Conservation (phyloP, 345 rosid genomes). For the Erodium maritimum region DNA sequence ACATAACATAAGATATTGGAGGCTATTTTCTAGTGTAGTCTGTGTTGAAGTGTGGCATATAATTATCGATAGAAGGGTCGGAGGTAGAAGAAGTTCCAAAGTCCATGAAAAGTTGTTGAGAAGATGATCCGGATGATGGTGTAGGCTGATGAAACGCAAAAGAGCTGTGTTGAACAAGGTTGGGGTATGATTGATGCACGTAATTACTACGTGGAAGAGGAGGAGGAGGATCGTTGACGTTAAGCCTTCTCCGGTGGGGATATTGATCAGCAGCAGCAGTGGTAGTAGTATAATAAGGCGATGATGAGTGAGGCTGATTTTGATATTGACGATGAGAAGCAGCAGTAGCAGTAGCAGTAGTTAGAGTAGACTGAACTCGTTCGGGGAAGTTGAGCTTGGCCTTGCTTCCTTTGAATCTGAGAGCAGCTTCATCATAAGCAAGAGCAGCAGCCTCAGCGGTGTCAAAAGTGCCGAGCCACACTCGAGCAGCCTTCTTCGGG, state of each 20-base stretch:
- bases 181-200: too few species aligned
- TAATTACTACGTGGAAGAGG: too few species aligned
- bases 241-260: too few species aligned
- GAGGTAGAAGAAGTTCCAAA: neutral
- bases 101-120: neutral
- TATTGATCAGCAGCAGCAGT: too few species aligned
- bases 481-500: neutral
- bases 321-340: neutral
- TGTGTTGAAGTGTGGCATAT: neutral
- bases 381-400: neutral
- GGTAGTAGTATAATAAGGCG: too few species aligned
- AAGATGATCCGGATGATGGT: too few species aligned
- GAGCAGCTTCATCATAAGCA: neutral
- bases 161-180: too few species aligned
- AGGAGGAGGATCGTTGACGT: too few species aligned
- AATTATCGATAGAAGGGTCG: too few species aligned
- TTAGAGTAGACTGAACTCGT: neutral
- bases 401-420: neutral
- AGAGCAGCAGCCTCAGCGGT: neutral
- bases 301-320: too few species aligned
- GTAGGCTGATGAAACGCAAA: too few species aligned
- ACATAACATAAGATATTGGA: too few species aligned
- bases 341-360: neutral
- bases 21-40: neutral
- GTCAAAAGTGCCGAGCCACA: neutral